Evolutionary conservation across 2,329 filamentous ascomycete genomes (phyloP), one percentile per base, ranked within the genome.

Genomic region (Akanthomyces uredinophilus): DNA sequence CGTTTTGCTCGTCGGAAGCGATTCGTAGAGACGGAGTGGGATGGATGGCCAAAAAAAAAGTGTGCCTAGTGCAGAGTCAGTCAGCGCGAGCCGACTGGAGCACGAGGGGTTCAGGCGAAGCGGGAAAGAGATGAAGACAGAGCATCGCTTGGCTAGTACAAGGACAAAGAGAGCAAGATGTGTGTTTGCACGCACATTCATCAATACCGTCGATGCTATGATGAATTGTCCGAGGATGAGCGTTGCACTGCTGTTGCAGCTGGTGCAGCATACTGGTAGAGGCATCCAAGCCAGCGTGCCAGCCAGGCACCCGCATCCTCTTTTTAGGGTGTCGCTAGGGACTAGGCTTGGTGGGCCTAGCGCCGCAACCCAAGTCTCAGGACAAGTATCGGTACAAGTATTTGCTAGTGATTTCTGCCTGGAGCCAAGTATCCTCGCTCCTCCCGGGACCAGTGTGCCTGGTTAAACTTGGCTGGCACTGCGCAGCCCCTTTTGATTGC

Each of bases 401-500:
- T 13, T 39, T 6, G 18, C 50, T 11, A 10, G 5, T 3, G 22
- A 39, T 39, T n/a, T 20, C 3, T 16, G 5, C 10, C 1, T 2
- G 5, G 13, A 35, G 14, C 29, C n/a, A 56, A 11, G 53, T 43
- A 29, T 16, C 24, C 37, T 4, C 22, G 18, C 53, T 2, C 35
- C 16, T 20, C 10, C 53, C 14, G 27, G 20, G n/a, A 35, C 51
- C 51, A 41, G n/a, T 32, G 52, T 55, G 37, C 52, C 14, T 29
- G 27, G 27, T 32, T 41, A 51, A 54, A 54, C 50, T 54, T 60
- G 24, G 13, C 16, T 60, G 57, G 50, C 37, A 18, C n/a, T 59
- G 46, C 56, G 58, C 50, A 56, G 60, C 60, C 60, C 60, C 60
- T 62, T 62, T 62, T 62, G 60, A 62, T 57, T 62, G 60, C 60